These are phyloP conservation scores for Pythium aristosporum DNA, from an alignment of 352 stramenopile species.

Conservation along the genomic window DNA sequence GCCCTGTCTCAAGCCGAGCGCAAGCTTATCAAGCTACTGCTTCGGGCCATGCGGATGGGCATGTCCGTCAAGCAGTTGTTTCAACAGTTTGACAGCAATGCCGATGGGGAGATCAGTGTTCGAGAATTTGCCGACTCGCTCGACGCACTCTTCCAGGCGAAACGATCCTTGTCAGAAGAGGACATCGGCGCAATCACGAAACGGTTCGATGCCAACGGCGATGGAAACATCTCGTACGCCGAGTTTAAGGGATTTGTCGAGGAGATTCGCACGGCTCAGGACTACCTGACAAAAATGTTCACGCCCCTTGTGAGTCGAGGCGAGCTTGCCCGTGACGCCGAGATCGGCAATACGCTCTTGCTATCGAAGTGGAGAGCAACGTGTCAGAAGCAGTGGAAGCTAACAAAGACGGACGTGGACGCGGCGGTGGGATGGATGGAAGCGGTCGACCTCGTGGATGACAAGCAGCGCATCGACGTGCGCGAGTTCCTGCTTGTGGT, in stretches of 20 bases:
- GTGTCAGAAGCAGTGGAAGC: slow-evolving; percentile 34
- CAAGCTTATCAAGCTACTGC: slow-evolving; percentile 65
- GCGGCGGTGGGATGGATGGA: slow-evolving; percentile 9
- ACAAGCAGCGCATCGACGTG: slow-evolving; percentile 27
- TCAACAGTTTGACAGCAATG: slow-evolving; percentile 68
- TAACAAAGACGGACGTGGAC: slow-evolving; percentile 29
- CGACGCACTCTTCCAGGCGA: slow-evolving; percentile 43
- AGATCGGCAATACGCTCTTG: slow-evolving; percentile 2
- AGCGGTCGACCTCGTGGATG: slow-evolving; percentile 31
- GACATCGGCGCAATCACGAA: slow-evolving; percentile 38
- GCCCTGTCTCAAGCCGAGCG: slow-evolving; percentile 32
- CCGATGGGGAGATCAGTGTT: slow-evolving; percentile 53
- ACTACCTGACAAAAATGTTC: slow-evolving; percentile 13
- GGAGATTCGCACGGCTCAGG: slow-evolving; percentile 33
- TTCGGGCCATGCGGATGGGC: slow-evolving; percentile 44
- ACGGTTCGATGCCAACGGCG: slow-evolving; percentile 58
- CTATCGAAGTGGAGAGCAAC: slow-evolving; percentile 35
- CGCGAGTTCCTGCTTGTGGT: slow-evolving; percentile 33
- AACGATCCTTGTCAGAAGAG: slow-evolving; percentile 34
- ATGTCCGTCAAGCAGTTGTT: slow-evolving; percentile 67
- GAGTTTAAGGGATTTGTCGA: slow-evolving; percentile 63
- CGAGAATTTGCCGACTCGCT: slow-evolving; percentile 56
- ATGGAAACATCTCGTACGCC: slow-evolving; percentile 50
- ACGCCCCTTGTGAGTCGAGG: background rate
- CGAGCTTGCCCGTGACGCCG: background rate